Percentiles rank a stretch among this genome's conserved stretches.
phyloP scores from a whole-genome alignment of 495 filamentous ascomycete genomes.

The Tuber melanosporum region DNA sequence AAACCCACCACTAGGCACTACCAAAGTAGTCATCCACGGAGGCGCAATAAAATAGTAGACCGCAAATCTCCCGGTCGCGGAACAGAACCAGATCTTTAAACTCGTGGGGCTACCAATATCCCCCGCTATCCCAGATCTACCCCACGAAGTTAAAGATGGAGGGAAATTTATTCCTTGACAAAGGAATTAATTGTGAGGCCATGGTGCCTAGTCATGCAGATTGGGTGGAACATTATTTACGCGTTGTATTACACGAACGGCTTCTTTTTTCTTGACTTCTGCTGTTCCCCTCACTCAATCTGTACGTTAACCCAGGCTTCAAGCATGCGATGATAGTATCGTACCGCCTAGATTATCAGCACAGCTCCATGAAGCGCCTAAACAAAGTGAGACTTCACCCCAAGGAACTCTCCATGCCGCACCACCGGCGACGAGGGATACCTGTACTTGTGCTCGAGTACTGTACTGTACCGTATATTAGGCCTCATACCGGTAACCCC shows the following conservation, averaged over 20 bases:
- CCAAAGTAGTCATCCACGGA: neutral
- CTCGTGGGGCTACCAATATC: neutral
- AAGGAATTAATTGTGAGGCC: neutral
- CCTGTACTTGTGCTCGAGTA: no score
- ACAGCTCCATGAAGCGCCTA: neutral
- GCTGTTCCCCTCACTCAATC: neutral
- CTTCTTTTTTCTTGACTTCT: neutral
- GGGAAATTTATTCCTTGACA: neutral
- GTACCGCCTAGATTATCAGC: neutral
- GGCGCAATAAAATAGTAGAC: neutral
- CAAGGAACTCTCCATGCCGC: neutral
- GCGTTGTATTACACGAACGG: neutral
- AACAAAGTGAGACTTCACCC: neutral
- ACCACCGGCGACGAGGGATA: neutral
- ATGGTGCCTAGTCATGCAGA: neutral
- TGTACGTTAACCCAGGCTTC: neutral
- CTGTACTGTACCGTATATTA: neutral
- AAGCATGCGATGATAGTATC: neutral
- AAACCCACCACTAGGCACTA: neutral
- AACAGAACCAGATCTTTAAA: neutral
- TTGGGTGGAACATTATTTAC: neutral
- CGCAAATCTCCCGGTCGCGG: neutral
- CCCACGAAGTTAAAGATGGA: neutral
- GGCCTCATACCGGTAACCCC: neutral
- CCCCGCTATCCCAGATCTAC: neutral